Evolutionary conservation across 2,329 filamentous ascomycete genomes (phyloP).

Genomic region (Penicillium sp.): DNA sequence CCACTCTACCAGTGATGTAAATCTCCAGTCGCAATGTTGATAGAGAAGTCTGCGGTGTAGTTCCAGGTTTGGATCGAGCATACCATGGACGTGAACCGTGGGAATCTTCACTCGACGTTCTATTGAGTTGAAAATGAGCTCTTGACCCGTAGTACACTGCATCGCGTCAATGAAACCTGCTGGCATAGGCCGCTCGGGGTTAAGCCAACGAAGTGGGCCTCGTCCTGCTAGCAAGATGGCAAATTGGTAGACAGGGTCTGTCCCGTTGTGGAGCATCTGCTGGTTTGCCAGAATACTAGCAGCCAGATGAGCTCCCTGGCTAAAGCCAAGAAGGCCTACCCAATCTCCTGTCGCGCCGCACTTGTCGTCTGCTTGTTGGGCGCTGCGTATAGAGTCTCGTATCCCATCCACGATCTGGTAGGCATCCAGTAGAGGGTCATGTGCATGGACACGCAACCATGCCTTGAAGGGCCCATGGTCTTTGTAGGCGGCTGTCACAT

Average conservation of each 20-base stretch:
- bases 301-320: conserved; percentile 63
- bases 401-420: neutral
- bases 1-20: conserved; percentile 49
- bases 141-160: neutral
- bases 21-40: neutral
- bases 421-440: conserved; percentile 55
- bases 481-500: conserved; percentile 64
- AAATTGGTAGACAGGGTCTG: neutral
- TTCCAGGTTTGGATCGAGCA: neutral
- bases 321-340: conserved; percentile 65
- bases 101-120: neutral
- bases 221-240: neutral
- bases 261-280: conserved; percentile 62
- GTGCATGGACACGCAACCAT: conserved; percentile 63
- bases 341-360: conserved; percentile 56
- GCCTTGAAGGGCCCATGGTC: conserved; percentile 64
- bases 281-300: conserved; percentile 61
- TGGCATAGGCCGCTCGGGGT: neutral
- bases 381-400: neutral
- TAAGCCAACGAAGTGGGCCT: neutral
- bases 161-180: neutral
- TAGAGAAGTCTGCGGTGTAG: neutral
- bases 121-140: neutral
- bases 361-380: conserved; percentile 46
- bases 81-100: neutral